Evolutionary conservation across 306 rosid genomes (phyloP), one percentile per base, ranked within the genome.

Genomic region (Prunus fruticosa): DNA sequence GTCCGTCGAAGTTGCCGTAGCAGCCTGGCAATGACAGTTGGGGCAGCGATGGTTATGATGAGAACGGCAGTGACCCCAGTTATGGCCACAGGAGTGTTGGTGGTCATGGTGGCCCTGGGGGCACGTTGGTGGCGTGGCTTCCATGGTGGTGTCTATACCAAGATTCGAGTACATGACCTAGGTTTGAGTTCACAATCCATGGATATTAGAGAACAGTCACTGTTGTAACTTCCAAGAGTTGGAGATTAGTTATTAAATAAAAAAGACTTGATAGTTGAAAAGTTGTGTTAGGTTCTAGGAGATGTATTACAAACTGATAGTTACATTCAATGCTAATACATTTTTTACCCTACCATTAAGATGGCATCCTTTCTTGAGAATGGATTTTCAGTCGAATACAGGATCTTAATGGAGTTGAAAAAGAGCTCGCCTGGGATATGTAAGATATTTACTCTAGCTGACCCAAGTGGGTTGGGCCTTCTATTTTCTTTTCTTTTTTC

Each of bases 11-110:
- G 89, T 85, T 90, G 88, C 93, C 84, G 81, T 88, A 81, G 87
- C 88, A 83, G 93, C 91, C 87, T 84, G 79, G 87, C 88, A 84
- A 89, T 87, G 68, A 96, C 96, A 86, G 82, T 88, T 84, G 84
- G 84, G 82, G 93, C 97, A 78, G 94, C 88, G 23, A 81, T 87
- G 87, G 79, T 86, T 84, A 78, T 88, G 93, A 82, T 90, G 80
- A 84, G 89, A 87, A 80, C 88, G 86, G 82, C 87, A 77, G 84
- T 64, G 86, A 82, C 96, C 85, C 80, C 83, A 80, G 74, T 84
- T 72, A 87, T 80, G 82, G 88, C 88, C 82, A 86, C 89, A 73
- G 64, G 90, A 83, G 82, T 93, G 88, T 89, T 89, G 85, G 90
- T 88, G 83, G 83, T 82, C 85, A 86, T 91, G 89, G 82, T 89